Evolutionary conservation across 352 stramenopile genomes (phyloP), one percentile per base, ranked within the genome.

Genomic region (Pythium aquatile): DNA sequence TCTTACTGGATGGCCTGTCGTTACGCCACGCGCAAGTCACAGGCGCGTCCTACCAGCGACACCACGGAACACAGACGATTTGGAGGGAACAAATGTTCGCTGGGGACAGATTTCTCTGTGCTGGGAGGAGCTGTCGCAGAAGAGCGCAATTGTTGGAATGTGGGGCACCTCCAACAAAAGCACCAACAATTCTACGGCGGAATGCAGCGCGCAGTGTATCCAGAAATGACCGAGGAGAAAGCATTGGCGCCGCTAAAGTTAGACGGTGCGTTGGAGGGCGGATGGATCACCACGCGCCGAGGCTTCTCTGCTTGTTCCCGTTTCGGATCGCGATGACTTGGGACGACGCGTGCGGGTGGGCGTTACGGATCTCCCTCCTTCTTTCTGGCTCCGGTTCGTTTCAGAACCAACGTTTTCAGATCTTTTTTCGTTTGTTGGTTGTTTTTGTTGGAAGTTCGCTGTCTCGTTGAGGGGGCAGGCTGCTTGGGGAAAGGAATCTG

Each of bases 61-160:
- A 68, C 61, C 46, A 33, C 53, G 20, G 54, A 68, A 68, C 61
- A 68, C 61, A 68, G 61, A 68, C 24, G 61, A 63, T 37, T 46
- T 17, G 8, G 39, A 10, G 29, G 61, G 44, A 63, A 63, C 61
- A 63, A 61, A 29, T 58, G 61, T 49, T 62, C 30, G 26, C 28
- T 40, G 5, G 32, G 37, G 57, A 61, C 55, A 54, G 47, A 17
- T 54, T 54, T 32, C 29, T 30, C 39, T 46, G 32, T 33, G 17
- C 20, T 11, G 17, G 7, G 51, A 9, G 30, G 29, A 42, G 32
- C 29, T 52, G 39, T 61, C 42, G 26, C 42, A 61, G 48, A 61
- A 49, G 28, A 5, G 10, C 49, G 14, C 53, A 59, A 46, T 33
- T 8, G 33, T 24, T 24, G 20, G 20, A 24, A 24, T 24, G 20